These are phyloP conservation scores for Ogataea zsoltii DNA, from an alignment of 805 yeast species.

Conservation along the genomic window DNA sequence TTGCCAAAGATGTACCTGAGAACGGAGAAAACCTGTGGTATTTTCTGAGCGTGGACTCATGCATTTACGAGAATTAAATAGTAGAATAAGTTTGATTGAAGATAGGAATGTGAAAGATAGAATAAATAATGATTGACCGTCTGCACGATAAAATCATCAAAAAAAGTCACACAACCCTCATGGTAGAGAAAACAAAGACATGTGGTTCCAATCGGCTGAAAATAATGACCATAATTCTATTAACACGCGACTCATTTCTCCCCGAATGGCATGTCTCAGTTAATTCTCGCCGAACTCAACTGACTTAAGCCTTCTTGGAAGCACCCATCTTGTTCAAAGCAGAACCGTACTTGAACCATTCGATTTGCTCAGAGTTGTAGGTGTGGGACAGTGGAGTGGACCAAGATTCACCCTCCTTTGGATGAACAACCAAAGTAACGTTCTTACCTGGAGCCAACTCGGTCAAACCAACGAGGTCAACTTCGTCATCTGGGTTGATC, in stretches of 20 bases:
- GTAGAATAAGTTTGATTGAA: conserved; percentile 8
- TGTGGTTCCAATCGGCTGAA: background rate
- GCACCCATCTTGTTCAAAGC: conserved; percentile 88
- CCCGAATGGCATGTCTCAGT: background rate
- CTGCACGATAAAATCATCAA: conserved; percentile 6
- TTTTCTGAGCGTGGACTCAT: conserved; percentile 17
- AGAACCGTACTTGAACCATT: conserved; percentile 98
- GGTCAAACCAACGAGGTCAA: conserved; percentile 83
- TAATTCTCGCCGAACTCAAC: conserved; percentile 2
- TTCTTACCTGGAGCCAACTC: conserved; percentile 92
- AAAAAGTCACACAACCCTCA: conserved; percentile 1
- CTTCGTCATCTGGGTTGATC: conserved; percentile 86
- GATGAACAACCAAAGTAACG: conserved; percentile 74
- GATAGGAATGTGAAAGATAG: conserved; percentile 6
- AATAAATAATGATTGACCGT: conserved; percentile 4
- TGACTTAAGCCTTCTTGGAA: conserved; percentile 20
- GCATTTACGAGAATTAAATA: conserved; percentile 13
- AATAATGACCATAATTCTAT: conserved; percentile 15
- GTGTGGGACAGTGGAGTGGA: conserved; percentile 92
- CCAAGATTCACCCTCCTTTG: conserved; percentile 80
- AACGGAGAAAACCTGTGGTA: conserved; percentile 17
- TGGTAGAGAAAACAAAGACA: background rate
- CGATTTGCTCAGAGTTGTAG: conserved; percentile 94
- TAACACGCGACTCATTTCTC: conserved; percentile 11
- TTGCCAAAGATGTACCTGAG: conserved; percentile 12